These are phyloP conservation scores for Waltiozyma sp. DNA, from an alignment of 1,139 yeast species.

Conservation along the genomic window DNA sequence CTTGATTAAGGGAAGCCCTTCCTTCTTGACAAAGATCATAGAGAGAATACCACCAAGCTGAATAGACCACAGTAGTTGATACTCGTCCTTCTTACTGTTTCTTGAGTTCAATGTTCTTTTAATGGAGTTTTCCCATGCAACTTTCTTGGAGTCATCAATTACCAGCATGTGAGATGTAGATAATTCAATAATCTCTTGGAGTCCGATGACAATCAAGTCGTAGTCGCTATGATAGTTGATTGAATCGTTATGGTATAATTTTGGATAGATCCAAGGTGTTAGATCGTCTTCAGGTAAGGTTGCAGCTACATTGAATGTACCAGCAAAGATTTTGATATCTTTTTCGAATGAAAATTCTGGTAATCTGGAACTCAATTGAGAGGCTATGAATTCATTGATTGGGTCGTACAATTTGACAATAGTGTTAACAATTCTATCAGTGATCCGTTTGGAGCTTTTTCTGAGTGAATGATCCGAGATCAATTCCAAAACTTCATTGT, in stretches of 20 bases:
- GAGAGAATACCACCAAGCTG: constrained; percentile 91
- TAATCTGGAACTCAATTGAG: constrained; percentile 37
- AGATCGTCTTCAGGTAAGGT: constrained; percentile 38
- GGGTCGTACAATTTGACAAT: constrained; percentile 50
- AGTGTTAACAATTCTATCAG: constrained; percentile 20
- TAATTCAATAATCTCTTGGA: constrained; percentile 88
- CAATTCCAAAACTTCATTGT: constrained; percentile 37
- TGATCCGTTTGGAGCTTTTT: constrained; percentile 20
- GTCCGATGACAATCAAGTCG: constrained; percentile 72
- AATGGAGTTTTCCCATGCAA: constrained; percentile 72
- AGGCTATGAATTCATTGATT: constrained; percentile 54
- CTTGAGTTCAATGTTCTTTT: constrained; percentile 41
- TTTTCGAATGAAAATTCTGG: constrained; percentile 39
- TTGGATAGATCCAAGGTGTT: constrained; percentile 49
- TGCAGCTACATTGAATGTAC: constrained; percentile 68
- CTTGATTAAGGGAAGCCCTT: constrained; percentile 52
- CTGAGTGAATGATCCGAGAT: constrained; percentile 26
- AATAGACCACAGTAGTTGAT: constrained; percentile 68
- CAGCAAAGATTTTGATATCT: constrained; percentile 45
- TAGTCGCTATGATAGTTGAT: constrained; percentile 24
- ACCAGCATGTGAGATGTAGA: constrained; percentile 84
- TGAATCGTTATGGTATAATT: constrained; percentile 2
- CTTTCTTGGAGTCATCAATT: constrained; percentile 61
- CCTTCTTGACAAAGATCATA: constrained; percentile 56
- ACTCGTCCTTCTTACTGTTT: constrained; percentile 24